These are phyloP conservation scores for Sclerotinia minor DNA, from an alignment of 2,329 filamentous ascomycete species.

Conservation along the genomic window DNA sequence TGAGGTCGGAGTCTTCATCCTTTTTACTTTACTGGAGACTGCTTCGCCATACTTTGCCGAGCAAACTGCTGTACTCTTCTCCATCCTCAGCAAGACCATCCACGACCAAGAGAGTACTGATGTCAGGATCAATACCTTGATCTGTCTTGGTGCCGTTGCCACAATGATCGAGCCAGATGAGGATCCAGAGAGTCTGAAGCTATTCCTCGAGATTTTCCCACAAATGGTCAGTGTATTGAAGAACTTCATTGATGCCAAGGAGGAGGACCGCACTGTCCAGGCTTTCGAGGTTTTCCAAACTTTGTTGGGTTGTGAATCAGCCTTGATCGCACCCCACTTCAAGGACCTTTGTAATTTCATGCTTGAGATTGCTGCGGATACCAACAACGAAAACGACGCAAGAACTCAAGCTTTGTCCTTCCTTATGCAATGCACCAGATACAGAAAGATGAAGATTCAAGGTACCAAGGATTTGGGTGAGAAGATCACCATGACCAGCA, in stretches of 20 bases:
- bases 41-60: slow-evolving; percentile 82
- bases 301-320: slow-evolving; percentile 83
- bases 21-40: slow-evolving; percentile 87
- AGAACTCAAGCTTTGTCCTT: slow-evolving; percentile 89
- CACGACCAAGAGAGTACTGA: slow-evolving; percentile 87
- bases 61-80: slow-evolving; percentile 76
- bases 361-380: slow-evolving; percentile 80
- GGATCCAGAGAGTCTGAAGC: slow-evolving; percentile 68
- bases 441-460: slow-evolving; percentile 94
- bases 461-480: slow-evolving; percentile 80
- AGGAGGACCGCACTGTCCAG: slow-evolving; percentile 86
- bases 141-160: slow-evolving; percentile 83
- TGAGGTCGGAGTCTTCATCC: slow-evolving; percentile 88
- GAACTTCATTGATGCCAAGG: slow-evolving; percentile 72
- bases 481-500: slow-evolving; percentile 80
- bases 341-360: slow-evolving; percentile 91
- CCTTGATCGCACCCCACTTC: slow-evolving; percentile 80
- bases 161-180: slow-evolving; percentile 88
- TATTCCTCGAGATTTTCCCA: slow-evolving; percentile 79
- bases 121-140: slow-evolving; percentile 91
- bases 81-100: slow-evolving; percentile 82
- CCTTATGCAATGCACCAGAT: slow-evolving; percentile 87
- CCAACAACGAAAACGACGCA: slow-evolving; percentile 76
- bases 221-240: slow-evolving; percentile 89
- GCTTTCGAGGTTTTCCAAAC: slow-evolving; percentile 97